Conservation (phyloP, 208 protist genomes). For the Crithidia brevicula region DNA sequence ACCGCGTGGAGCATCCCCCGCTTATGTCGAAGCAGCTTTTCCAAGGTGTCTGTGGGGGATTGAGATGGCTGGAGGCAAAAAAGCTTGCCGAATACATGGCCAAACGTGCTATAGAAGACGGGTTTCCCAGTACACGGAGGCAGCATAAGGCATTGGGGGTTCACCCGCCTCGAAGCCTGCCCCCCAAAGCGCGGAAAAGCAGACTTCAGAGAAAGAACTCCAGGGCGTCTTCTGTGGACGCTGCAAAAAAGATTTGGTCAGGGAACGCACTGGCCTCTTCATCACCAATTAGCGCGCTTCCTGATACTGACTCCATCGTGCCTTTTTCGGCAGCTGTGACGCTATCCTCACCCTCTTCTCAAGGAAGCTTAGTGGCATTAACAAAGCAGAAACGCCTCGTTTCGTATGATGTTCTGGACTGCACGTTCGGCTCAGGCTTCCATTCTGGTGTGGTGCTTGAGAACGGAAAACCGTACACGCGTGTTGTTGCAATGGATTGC, state of each 20-base stretch:
- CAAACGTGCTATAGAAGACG: conserved; percentile 72
- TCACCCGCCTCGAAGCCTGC: conserved; percentile 19
- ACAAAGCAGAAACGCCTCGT: conserved; percentile 60
- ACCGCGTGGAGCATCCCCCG: conserved; percentile 84
- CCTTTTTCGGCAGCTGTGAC: background rate
- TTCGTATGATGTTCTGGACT: conserved; percentile 88
- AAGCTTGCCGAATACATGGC: conserved; percentile 74
- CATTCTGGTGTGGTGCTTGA: conserved; percentile 83
- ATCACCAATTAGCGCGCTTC: background rate
- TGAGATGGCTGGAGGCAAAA: conserved; percentile 78
- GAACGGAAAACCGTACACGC: conserved; percentile 83
- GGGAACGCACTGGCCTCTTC: background rate
- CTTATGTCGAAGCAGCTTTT: conserved; percentile 88
- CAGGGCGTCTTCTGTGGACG: background rate
- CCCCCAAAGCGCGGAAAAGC: conserved; percentile 1
- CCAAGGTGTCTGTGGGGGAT: conserved; percentile 78
- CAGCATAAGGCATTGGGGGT: conserved; percentile 43
- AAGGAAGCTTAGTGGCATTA: conserved; percentile 18
- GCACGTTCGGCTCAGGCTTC: conserved; percentile 84
- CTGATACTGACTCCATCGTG: conserved; percentile 9
- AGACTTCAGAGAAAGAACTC: conserved; percentile 1
- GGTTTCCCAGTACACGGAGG: conserved; percentile 49
- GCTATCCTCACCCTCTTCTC: background rate
- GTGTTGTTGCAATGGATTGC: conserved; percentile 87
- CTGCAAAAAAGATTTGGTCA: background rate